Evolutionary conservation across 139 green algal species (phyloP).

Genomic region (Closterium sp.): DNA sequence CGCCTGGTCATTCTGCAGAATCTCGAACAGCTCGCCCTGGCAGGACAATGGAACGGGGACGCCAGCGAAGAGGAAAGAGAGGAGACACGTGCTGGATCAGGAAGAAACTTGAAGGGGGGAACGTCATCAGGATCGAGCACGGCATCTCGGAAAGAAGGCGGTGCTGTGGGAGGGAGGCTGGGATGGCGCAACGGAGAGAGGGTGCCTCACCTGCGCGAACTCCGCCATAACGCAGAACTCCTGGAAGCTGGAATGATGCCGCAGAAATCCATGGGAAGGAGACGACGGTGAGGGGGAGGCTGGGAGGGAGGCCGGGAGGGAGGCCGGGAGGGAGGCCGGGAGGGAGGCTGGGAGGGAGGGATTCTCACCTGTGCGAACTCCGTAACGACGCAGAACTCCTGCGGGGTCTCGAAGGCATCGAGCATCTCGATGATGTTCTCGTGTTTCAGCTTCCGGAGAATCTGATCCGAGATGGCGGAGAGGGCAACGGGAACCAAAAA

Average conservation of each 20-base stretch:
- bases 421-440: conserved; percentile 95
- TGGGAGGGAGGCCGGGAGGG: not conserved
- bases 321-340: not conserved
- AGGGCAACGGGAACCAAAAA: not conserved
- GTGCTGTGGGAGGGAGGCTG: no score
- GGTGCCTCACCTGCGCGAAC: not conserved
- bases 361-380: conserved; percentile 82
- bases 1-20: conserved; percentile 90
- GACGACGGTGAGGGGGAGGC: not conserved
- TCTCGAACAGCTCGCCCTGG: conserved; percentile 94
- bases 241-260: no score
- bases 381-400: conserved; percentile 94
- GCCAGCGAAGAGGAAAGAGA: not conserved
- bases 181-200: no score
- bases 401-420: conserved; percentile 93
- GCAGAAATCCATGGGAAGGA: no score
- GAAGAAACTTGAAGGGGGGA: no score
- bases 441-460: conserved; percentile 81
- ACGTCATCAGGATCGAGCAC: not conserved
- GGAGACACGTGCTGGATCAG: not conserved
- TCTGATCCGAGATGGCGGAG: conserved; percentile 46
- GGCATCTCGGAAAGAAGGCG: no score
- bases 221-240: no score
- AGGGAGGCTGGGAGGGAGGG: not conserved
- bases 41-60: not conserved